These are phyloP conservation scores for Cucumis variabilis DNA, from an alignment of 331 rosid genomes.

Conservation along the genomic window DNA sequence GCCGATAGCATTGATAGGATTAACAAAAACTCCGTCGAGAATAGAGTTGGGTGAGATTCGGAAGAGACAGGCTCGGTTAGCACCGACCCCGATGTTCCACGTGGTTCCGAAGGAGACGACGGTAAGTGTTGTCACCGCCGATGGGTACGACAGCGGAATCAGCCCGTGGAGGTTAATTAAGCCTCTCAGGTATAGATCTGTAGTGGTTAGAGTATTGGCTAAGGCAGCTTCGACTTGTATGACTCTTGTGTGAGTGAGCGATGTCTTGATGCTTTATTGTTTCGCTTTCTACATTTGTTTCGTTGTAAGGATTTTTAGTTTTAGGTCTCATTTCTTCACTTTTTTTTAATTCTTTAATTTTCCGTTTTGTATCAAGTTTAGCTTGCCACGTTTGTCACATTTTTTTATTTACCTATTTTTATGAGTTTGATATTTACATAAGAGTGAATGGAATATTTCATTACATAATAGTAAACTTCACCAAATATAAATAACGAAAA, in stretches of 20 bases:
- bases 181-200: slow-evolving; percentile 47
- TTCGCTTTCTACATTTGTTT: not conserved
- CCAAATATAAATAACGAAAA: too few species aligned
- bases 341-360: not conserved
- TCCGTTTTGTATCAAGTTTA: not conserved
- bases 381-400: too few species aligned
- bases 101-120: slow-evolving; percentile 20
- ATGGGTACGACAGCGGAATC: slow-evolving; percentile 22
- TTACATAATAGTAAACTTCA: too few species aligned
- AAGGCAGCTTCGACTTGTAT: slow-evolving; percentile 52
- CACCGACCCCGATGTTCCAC: slow-evolving; percentile 40
- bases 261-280: not conserved
- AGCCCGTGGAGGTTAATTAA: slow-evolving; percentile 49
- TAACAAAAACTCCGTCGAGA: slow-evolving; percentile 53
- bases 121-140: slow-evolving; percentile 12
- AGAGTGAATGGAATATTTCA: too few species aligned
- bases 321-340: not conserved
- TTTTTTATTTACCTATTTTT: too few species aligned
- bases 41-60: slow-evolving; percentile 75
- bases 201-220: slow-evolving; percentile 40
- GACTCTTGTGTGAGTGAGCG: not conserved
- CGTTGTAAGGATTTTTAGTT: not conserved
- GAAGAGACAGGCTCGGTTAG: slow-evolving; percentile 54
- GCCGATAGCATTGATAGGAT: slow-evolving; percentile 57
- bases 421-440: too few species aligned